Percentiles rank a stretch among this genome's conserved stretches.
Conservation (phyloP, 2,329 filamentous ascomycete species). For the Laburnicola sp. region DNA sequence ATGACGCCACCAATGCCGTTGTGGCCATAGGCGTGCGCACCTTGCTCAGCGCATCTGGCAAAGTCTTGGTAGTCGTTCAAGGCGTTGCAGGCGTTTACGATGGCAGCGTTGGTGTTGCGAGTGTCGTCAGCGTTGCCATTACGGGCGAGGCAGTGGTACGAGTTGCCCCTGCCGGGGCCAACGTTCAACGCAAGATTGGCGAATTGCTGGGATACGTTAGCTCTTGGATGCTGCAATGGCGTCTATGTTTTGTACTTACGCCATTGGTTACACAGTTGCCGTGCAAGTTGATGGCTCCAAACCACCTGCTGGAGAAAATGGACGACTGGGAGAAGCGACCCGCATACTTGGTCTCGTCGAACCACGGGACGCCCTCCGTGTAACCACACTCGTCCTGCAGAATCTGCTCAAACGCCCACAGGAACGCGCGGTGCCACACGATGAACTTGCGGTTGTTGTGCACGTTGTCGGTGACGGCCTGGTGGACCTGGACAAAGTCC, state of each 20-base stretch:
- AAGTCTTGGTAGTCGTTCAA: slow-evolving; percentile 32
- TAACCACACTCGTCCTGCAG: slow-evolving; percentile 50
- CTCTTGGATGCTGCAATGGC: not conserved
- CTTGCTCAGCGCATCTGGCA: slow-evolving; percentile 33
- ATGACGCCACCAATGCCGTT: slow-evolving; percentile 43
- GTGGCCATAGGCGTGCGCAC: slow-evolving; percentile 42
- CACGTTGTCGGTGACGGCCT: slow-evolving; percentile 38
- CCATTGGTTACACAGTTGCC: slow-evolving; percentile 38
- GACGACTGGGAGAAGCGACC: slow-evolving; percentile 33
- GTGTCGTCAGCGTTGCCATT: slow-evolving; percentile 31
- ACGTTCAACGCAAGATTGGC: slow-evolving; percentile 37
- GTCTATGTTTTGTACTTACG: slow-evolving; percentile 25
- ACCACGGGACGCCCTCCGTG: slow-evolving; percentile 44
- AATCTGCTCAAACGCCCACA: slow-evolving; percentile 48
- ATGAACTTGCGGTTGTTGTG: slow-evolving; percentile 45
- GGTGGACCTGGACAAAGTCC: slow-evolving; percentile 41
- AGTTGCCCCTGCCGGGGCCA: slow-evolving; percentile 33
- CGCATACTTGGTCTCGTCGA: slow-evolving; percentile 40
- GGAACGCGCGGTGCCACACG: slow-evolving; percentile 50
- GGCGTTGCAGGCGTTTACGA: slow-evolving; percentile 35
- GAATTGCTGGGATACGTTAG: slow-evolving; percentile 29
- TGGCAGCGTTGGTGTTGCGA: slow-evolving; percentile 29
- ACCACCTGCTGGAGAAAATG: slow-evolving; percentile 36
- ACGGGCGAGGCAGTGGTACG: slow-evolving; percentile 37
- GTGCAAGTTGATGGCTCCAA: slow-evolving; percentile 29